These are phyloP conservation scores for Solanum sejunctum DNA, from an alignment of 257 asterid genomes.

Conservation along the genomic window DNA sequence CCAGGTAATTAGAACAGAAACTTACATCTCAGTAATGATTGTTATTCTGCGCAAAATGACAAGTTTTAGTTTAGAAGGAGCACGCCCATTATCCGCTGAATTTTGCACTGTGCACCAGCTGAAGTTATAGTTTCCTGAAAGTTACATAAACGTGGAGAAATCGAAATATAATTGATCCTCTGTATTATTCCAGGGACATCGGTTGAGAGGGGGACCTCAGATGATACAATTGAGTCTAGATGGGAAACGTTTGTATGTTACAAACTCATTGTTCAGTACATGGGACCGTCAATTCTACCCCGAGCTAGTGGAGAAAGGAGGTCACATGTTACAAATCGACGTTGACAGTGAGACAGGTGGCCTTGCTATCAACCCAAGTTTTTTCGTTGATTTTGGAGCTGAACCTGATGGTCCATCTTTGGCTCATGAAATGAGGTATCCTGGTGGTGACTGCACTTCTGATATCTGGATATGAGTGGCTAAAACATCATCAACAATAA, in stretches of 20 bases:
- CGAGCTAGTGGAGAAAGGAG: constrained; percentile 62
- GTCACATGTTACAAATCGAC: constrained; percentile 74
- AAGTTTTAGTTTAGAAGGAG: background rate
- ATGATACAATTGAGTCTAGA: constrained; percentile 97
- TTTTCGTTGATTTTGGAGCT: constrained; percentile 74
- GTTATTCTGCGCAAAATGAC: background rate
- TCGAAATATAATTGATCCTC: background rate
- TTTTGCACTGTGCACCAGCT: too few species aligned
- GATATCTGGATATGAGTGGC: constrained; percentile 64
- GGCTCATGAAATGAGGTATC: constrained; percentile 96
- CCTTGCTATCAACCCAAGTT: constrained; percentile 47
- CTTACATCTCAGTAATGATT: background rate
- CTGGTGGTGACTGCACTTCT: constrained; percentile 98
- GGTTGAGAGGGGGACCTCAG: constrained; percentile 89
- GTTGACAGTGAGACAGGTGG: constrained; percentile 77
- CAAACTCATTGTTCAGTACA: constrained; percentile 82
- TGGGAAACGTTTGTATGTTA: constrained; percentile 73
- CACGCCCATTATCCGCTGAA: too few species aligned
- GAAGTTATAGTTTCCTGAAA: background rate
- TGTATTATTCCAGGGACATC: constrained; percentile 36
- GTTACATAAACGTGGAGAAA: background rate
- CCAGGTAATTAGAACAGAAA: constrained; percentile 36
- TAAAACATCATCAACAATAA: background rate
- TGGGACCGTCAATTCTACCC: constrained; percentile 96
- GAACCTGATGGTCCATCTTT: constrained; percentile 93